Base-by-base conservation (phyloP, 768 basidiomycete species). In the Lyophyllum decastes region DNA sequence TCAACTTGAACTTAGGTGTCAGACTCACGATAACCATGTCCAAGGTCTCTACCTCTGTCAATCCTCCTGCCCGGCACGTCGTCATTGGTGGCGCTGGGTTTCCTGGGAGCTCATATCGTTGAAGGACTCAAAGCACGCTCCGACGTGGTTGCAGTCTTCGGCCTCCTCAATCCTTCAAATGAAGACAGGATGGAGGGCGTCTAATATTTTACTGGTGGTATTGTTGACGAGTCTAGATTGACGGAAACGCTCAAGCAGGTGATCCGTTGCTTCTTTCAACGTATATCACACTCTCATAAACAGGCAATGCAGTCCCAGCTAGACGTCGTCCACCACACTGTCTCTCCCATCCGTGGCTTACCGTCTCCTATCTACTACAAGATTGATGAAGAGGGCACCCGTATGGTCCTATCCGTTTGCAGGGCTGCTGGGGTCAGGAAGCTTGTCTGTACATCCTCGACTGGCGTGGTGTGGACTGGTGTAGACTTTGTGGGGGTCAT, bases 261-360 rank as follows among this genome's bases (percentile, higher is more conserved):
- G 34, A 52, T 75, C 59, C 33, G 21, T 19, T 49, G 10, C 44
- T 55, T 9, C 14, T 17, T 35, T 12, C 30, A 11, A 4, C 40
- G 10, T 25, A 11, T 56, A 27, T 1, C 58, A 4, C 17, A 9
- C 7, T n/a, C 38, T n/a, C 10, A n/a, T 12, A 40, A 40, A 14
- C 6, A 40, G 78, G 78, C 67, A 68, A 51, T 55, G 61, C 11
- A 71, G 79, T 0, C 78, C 77, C 8, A 72, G 72, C 49, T 16
- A 14, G 77, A n/a, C n/a, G n/a, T n/a, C n/a, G n/a, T 85, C 24
- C 77, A 86, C 59, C 84, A 85, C 71, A 84, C 83, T 21, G 85
- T 81, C 0, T 79, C 81, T 2, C 79, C 81, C 0, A 65, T 73
- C 40, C 79, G 73, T 63, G 80, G 70, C 30, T 66, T 72, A 66